Base-by-base conservation (phyloP, 1,284 basidiomycete genomes). In the Chalciporus piperatoides region DNA sequence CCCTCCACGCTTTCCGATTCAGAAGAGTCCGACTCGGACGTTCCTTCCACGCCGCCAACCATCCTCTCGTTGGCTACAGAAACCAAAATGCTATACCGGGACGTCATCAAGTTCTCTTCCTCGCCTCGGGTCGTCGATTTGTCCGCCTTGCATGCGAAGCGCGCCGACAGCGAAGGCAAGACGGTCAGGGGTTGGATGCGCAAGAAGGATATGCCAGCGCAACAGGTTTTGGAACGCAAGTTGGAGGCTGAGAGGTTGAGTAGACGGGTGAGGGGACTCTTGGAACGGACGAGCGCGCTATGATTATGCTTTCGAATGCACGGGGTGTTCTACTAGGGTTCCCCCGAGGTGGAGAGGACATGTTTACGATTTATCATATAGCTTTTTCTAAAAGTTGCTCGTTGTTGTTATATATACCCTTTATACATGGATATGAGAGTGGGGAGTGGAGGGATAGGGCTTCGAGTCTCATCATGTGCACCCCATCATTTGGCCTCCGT, bases 41-140 rank as follows among this genome's bases (percentile, higher is more conserved):
- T 68, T 24, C 64, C 68, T 12, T 63, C 67, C 0, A 64, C 74
- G 4, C 77, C 79, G 1, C 74, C 76, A 0, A 82, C 82, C 1
- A 65, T 88, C 15, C 81, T 82, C 30, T 78, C 84, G 0, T 75
- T 95, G 39, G 75, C 84, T 0, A 85, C 84, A 0, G 89, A 94
- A 65, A 87, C 87, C 1, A 94, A 90, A 64, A 63, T 86, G 25
- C 73, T 96, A 9, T 90, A 90, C 61, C 80, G 86, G 27, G 90
- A 94, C 52, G 84, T 95, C 9, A 83, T 93, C 56, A 76, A 79
- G 57, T 92, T 88, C 65, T 86, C 90, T 0, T 82, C 90, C 0
- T 80, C 82, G 1, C 85, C 90, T 0, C 78, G 81, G 7, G 83
- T 97, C 33, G 86, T 97, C 33, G 92, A 96, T 67, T 73, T 96